A percentile compares a stretch with the other conserved stretches of the same genome.
phyloP scores from a whole-genome alignment of 2,329 filamentous ascomycete genomes.

The Leptodontidium sp. region DNA sequence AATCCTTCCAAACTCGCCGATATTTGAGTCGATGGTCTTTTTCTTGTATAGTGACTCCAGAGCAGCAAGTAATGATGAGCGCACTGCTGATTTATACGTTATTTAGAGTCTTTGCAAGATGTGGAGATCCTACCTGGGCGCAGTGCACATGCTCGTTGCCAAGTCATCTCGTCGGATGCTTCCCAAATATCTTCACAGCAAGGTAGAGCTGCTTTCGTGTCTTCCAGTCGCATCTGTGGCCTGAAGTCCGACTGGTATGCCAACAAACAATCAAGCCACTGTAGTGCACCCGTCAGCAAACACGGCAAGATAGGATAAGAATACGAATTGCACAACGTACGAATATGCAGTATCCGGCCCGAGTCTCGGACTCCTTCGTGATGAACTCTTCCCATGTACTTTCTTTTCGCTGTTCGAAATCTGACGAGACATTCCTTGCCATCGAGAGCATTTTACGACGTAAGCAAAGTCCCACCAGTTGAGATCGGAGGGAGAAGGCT shows the following conservation, averaged over 20 bases:
- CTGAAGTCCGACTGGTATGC: constrained; percentile 11
- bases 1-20: constrained; percentile 16
- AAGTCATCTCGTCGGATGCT: constrained; percentile 1
- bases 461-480: constrained; percentile 1
- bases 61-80: constrained; percentile 1
- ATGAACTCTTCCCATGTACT: background rate
- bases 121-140: background rate
- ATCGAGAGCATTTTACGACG: background rate
- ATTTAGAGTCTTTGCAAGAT: background rate
- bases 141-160: background rate
- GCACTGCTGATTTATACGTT: background rate
- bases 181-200: constrained; percentile 1
- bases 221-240: constrained; percentile 4
- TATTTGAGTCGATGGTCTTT: background rate
- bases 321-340: background rate
- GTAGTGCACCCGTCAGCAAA: background rate
- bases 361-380: background rate
- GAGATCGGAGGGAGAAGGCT: background rate
- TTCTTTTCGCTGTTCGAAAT: background rate
- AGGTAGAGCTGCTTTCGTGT: background rate
- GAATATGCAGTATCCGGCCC: background rate
- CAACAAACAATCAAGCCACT: constrained; percentile 16
- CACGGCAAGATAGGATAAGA: no score
- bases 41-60: background rate
- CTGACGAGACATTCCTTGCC: background rate